Conservation (phyloP, 129 eudicot species). For the Daucus carota region DNA sequence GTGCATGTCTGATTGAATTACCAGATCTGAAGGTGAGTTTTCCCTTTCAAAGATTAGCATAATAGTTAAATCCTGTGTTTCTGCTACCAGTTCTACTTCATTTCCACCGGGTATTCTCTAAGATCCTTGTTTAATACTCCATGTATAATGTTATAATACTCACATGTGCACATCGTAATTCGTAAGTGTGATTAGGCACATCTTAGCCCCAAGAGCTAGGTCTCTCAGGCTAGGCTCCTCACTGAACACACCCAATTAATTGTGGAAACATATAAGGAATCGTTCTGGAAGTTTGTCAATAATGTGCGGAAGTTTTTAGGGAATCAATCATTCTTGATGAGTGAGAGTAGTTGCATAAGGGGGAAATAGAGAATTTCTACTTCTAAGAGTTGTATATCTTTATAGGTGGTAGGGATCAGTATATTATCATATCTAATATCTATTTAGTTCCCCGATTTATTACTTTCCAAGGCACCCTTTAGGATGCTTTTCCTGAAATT, state of each 20-base stretch:
- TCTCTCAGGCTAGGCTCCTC: too few relatives aligned
- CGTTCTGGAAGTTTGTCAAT: neutral
- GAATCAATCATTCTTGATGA: neutral
- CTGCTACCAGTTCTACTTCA: neutral
- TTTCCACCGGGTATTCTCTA: neutral
- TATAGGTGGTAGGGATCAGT: neutral
- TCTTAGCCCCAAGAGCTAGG: neutral
- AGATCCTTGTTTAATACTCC: neutral
- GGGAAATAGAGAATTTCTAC: neutral
- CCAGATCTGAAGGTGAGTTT: conserved; percentile 54
- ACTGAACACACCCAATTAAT: too few relatives aligned
- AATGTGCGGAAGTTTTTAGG: neutral
- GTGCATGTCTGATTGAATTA: conserved; percentile 62
- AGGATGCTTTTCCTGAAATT: neutral
- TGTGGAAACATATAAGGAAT: too few relatives aligned
- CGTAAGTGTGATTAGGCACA: neutral
- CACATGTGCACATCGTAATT: neutral
- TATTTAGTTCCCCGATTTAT: neutral
- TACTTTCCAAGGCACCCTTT: neutral
- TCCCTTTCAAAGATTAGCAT: neutral
- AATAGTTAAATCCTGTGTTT: neutral
- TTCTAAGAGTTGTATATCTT: neutral
- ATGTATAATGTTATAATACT: neutral
- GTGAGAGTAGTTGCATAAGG: neutral
- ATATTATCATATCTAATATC: neutral